phyloP scores from a whole-genome alignment of 495 filamentous ascomycete species.

The Chaetomium fimeti region DNA sequence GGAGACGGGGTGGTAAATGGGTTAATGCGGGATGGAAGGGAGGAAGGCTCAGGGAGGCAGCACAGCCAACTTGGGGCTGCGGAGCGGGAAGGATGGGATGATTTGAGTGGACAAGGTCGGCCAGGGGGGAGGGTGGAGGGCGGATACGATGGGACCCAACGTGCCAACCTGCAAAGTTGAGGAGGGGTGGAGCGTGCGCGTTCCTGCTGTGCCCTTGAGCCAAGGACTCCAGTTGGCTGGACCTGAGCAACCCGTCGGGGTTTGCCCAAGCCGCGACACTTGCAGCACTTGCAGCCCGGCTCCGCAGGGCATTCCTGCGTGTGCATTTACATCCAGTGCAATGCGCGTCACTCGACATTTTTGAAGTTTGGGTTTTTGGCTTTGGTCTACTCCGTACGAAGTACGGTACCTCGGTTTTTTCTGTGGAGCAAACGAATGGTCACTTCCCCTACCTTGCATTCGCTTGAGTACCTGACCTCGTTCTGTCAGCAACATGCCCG shows the following conservation, averaged over 20 bases:
- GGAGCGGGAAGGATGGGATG: constrained; percentile 11
- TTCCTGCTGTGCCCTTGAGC: constrained; percentile 20
- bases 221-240: constrained; percentile 20
- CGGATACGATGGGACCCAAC: constrained; percentile 20
- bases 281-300: neutral
- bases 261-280: neutral
- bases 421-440: too few species aligned
- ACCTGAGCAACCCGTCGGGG: neutral
- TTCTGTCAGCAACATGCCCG: neutral
- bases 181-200: constrained; percentile 13
- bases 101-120: constrained; percentile 10
- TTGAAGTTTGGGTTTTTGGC: constrained; percentile 8
- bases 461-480: neutral
- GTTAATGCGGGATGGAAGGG: constrained; percentile 26
- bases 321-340: constrained; percentile 14
- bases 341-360: constrained; percentile 4
- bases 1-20: constrained; percentile 27
- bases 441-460: neutral
- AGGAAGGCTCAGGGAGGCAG: constrained; percentile 37
- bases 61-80: constrained; percentile 25
- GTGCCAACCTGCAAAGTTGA: constrained; percentile 13
- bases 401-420: too few species aligned
- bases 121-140: constrained; percentile 17
- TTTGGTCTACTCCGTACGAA: neutral
- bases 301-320: neutral